Conservation (phyloP, 352 stramenopile species). For the Phytopythium oedochilum region DNA sequence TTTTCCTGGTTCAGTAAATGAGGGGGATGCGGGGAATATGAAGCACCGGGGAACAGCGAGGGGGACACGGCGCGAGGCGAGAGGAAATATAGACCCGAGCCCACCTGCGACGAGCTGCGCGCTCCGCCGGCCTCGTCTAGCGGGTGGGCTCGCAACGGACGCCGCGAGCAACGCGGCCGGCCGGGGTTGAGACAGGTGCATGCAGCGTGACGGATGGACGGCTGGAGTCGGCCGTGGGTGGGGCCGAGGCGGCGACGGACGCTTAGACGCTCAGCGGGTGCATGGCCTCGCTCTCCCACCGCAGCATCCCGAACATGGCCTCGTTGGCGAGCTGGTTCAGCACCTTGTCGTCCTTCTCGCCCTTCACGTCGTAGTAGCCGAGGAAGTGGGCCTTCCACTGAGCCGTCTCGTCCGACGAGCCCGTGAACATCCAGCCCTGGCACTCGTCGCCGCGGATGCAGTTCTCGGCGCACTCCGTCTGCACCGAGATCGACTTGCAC, state of each 20-base stretch:
- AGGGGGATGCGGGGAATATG: neutral
- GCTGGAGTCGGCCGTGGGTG: too few relatives aligned
- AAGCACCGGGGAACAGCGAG: neutral
- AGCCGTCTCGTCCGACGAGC: constrained; percentile 51
- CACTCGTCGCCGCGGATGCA: constrained; percentile 80
- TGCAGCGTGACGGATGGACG: too few relatives aligned
- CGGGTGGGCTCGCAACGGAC: too few relatives aligned
- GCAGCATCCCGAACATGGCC: constrained; percentile 82
- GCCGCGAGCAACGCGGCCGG: too few relatives aligned
- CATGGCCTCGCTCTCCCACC: constrained; percentile 85
- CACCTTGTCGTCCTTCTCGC: constrained; percentile 81
- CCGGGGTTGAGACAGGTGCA: too few relatives aligned
- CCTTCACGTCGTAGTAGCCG: constrained; percentile 81
- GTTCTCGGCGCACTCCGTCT: constrained; percentile 69
- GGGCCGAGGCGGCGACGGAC: neutral
- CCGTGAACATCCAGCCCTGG: constrained; percentile 83
- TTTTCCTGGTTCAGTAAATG: neutral
- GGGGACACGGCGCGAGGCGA: neutral
- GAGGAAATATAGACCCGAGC: neutral
- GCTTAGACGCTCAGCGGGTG: constrained; percentile 67
- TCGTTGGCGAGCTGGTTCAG: constrained; percentile 80
- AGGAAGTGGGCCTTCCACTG: constrained; percentile 78
- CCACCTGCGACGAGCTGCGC: neutral
- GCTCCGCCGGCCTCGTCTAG: too few relatives aligned
- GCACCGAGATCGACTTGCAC: constrained; percentile 66